phyloP scores from a whole-genome alignment of 2,329 filamentous ascomycete species.

The Verticillium albo-atrum region DNA sequence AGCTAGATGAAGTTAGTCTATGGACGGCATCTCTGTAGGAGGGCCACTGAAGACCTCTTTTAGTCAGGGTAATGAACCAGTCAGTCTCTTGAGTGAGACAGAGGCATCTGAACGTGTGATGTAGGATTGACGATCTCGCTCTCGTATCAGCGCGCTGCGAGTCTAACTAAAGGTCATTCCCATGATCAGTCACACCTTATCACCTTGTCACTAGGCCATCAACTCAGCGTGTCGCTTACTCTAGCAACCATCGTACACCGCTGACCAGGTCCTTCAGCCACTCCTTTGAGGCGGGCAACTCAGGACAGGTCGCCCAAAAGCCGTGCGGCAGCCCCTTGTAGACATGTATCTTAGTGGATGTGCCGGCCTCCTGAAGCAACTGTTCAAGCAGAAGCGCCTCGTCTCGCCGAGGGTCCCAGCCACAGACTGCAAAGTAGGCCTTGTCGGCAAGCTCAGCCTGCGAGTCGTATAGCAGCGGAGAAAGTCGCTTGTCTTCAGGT shows the following conservation, averaged over 20 bases:
- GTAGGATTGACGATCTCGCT: too few relatives aligned
- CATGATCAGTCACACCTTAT: too few relatives aligned
- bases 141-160: too few relatives aligned
- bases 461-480: constrained; percentile 28
- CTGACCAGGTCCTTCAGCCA: constrained; percentile 23
- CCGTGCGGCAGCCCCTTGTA: constrained; percentile 8
- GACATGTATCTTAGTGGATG: constrained; percentile 4
- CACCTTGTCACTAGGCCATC: too few relatives aligned
- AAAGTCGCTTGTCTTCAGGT: constrained; percentile 29
- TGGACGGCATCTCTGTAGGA: too few relatives aligned
- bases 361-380: constrained; percentile 1
- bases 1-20: too few relatives aligned
- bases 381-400: constrained; percentile 43
- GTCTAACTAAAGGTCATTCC: too few relatives aligned
- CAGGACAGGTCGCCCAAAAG: constrained; percentile 29
- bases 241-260: constrained; percentile 8
- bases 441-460: constrained; percentile 23
- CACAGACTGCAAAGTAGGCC: constrained; percentile 42
- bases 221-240: not conserved
- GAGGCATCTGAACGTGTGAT: too few relatives aligned
- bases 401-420: constrained; percentile 42
- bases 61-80: too few relatives aligned
- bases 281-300: constrained; percentile 20
- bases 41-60: too few relatives aligned
- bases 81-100: too few relatives aligned